Conservation (phyloP, 208 protist genomes). For the Crithidia bombi region DNA sequence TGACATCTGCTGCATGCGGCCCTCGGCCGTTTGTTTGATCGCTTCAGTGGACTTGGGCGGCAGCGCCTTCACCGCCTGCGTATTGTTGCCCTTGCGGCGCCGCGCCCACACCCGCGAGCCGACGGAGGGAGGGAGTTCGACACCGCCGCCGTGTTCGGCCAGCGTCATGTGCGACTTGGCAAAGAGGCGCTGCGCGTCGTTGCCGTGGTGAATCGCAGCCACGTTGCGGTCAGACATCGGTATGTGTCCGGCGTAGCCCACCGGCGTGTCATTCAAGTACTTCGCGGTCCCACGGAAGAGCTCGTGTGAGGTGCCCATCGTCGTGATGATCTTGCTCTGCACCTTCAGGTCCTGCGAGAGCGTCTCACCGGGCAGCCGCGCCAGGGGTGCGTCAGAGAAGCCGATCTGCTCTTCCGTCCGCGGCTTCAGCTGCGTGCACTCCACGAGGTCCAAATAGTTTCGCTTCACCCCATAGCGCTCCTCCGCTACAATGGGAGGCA, state of each 20-base stretch:
- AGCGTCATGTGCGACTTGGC: slow-evolving; percentile 92
- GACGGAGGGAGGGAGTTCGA: slow-evolving; percentile 50
- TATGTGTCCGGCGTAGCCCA: slow-evolving; percentile 71
- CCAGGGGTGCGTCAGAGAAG: slow-evolving; percentile 48
- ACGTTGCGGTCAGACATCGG: slow-evolving; percentile 54
- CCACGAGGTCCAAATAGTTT: slow-evolving; percentile 85
- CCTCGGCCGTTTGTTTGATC: slow-evolving; percentile 71
- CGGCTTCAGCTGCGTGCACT: slow-evolving; percentile 72
- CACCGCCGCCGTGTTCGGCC: slow-evolving; percentile 82
- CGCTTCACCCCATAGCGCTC: slow-evolving; percentile 43
- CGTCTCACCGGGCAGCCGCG: slow-evolving; percentile 42
- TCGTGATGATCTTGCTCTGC: slow-evolving; percentile 77
- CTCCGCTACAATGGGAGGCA: slow-evolving; percentile 38
- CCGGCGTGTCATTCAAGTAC: slow-evolving; percentile 48
- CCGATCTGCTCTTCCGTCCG: slow-evolving; percentile 66
- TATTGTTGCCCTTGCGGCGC: slow-evolving; percentile 48
- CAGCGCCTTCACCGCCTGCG: slow-evolving; percentile 46
- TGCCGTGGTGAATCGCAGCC: slow-evolving; percentile 44
- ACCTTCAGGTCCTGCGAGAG: slow-evolving; percentile 53
- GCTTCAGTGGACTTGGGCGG: slow-evolving; percentile 54
- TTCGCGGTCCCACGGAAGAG: slow-evolving; percentile 80
- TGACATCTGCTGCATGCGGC: slow-evolving; percentile 59
- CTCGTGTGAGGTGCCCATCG: slow-evolving; percentile 66
- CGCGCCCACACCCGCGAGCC: slow-evolving; percentile 51
- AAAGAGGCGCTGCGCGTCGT: slow-evolving; percentile 65